Base-by-base conservation (phyloP, 2,329 filamentous ascomycete species). In the Colletotrichum tabaci region DNA sequence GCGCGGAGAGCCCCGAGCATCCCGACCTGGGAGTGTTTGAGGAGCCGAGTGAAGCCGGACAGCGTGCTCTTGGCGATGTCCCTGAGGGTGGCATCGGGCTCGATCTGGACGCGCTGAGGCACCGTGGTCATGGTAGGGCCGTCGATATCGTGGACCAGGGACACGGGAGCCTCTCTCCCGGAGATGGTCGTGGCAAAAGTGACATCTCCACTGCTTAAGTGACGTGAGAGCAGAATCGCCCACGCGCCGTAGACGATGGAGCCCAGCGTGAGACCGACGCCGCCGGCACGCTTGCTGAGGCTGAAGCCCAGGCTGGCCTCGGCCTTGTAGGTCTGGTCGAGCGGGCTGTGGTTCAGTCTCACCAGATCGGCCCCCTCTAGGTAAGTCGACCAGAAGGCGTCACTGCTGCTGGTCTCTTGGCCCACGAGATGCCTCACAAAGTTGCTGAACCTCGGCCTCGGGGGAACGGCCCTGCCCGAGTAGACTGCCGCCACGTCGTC, bases 131-230 rank as follows among this genome's bases (percentile, higher is more conserved):
- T 82, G 66, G 84, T 83, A 4, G 83, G 79, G 1, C 86, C 86
- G 53, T 87, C 82, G 23, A 83, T 83, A 35, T 83, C 80, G 58
- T 86, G 80, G 13, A 88, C 84, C 2, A 81, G 81, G 6, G 81
- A 76, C 10, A 88, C 77, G 3, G 84, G 83, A 16, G 84, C 79
- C 74, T 88, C 85, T 66, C 83, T 78, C 18, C 83, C 82, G 21
- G 82, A 80, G 10, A 80, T 79, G 4, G 82, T 75, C 56, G 82
- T 82, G 6, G 82, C 83, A 62, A 85, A 85, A 38, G 79, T 82
- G 13, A 85, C 78, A 61, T 84, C 82, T 40, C 81, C 77, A 3
- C 77, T 79, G 12, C 52, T n/a, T 21, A 70, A 69, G 38, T 74
- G 74, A 15, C 60, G 47, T 13, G 74, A 74, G 38, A 77, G 73